Evolutionary conservation across 2,329 filamentous ascomycete species (phyloP).

Genomic region (Huntiella bhutanensis): DNA sequence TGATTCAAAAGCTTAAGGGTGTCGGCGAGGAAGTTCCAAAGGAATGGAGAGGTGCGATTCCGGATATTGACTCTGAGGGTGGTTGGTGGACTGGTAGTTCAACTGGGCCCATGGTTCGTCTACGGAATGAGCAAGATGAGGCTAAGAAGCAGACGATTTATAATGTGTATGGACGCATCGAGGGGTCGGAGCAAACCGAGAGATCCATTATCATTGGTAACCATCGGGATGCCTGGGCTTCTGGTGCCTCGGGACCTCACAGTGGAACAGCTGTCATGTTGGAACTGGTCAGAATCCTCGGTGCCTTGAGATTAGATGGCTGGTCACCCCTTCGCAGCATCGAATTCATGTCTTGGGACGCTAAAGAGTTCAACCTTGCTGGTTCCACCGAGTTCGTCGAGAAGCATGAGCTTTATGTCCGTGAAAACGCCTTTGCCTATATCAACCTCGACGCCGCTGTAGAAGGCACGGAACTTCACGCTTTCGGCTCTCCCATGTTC

Average conservation of each 20-base stretch:
- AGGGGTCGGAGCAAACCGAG: constrained; percentile 62
- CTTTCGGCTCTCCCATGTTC: constrained; percentile 66
- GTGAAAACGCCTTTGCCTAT: constrained; percentile 63
- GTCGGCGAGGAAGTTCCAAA: constrained; percentile 49
- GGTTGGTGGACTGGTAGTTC: constrained; percentile 78
- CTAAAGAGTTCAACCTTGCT: constrained; percentile 76
- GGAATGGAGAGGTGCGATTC: constrained; percentile 60
- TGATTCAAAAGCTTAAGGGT: constrained; percentile 59
- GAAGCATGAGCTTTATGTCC: constrained; percentile 54
- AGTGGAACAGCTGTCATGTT: constrained; percentile 82
- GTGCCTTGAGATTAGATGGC: constrained; percentile 53
- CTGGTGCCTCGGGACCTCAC: constrained; percentile 70
- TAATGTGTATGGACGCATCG: constrained; percentile 74
- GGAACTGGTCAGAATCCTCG: constrained; percentile 72
- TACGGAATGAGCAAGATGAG: constrained; percentile 79
- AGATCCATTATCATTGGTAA: constrained; percentile 83
- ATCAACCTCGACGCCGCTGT: constrained; percentile 80
- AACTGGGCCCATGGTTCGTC: constrained; percentile 55
- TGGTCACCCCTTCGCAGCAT: constrained; percentile 92
- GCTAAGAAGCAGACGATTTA: constrained; percentile 67
- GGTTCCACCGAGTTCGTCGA: constrained; percentile 94
- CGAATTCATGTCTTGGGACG: constrained; percentile 95
- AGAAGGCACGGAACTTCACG: constrained; percentile 38
- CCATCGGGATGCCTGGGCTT: constrained; percentile 82
- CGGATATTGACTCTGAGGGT: constrained; percentile 37